Base-by-base conservation (phyloP, 768 basidiomycete species). In the Termitomyces sp. region DNA sequence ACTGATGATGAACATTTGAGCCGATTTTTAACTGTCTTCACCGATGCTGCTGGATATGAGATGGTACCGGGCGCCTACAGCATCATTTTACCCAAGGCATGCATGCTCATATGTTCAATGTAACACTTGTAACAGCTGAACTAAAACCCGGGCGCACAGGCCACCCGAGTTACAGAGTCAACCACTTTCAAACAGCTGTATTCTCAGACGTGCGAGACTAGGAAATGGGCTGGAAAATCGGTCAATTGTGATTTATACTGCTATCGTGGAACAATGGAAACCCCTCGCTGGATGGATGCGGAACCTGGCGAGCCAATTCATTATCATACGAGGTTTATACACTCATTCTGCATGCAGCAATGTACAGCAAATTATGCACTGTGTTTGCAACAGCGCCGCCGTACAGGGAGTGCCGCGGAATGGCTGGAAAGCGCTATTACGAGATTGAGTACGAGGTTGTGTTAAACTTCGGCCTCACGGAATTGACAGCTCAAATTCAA, bases 401-500 rank as follows among this genome's bases (percentile, higher is more conserved):
- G 9, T 56, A 54, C 46, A 53, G 47, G 19, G 47, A 55, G 31
- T 35, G 54, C 3, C 47, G 42, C 41, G 21, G 47, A 23, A 23
- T 60, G 53, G 27, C n/a, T 8, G 8, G 9, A 14, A 43, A n/a
- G 16, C 44, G 4, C 34, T 75, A 67, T 54, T 78, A 68, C 55
- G 37, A 62, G 21, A 58, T 75, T 21, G 59, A 69, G 1, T 77
- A 66, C 58, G 74, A 76, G 8, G 66, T 84, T 3, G 67, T 83
- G 3, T 59, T 84, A 17, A 65, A 77, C 21, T 83, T 84, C 53
- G 83, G 83, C 5, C 60, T 79, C 47, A 82, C 81, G 2, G 83
- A 84, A 56, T 62, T 83, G 55, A 76, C 73, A 47, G 82, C 82
- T 0, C 76, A 79, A 47, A 73, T 83, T 42, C 69, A 74, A 32